These are phyloP conservation scores for Amanita pallidorosea DNA, from an alignment of 768 basidiomycete genomes.

Conservation along the genomic window DNA sequence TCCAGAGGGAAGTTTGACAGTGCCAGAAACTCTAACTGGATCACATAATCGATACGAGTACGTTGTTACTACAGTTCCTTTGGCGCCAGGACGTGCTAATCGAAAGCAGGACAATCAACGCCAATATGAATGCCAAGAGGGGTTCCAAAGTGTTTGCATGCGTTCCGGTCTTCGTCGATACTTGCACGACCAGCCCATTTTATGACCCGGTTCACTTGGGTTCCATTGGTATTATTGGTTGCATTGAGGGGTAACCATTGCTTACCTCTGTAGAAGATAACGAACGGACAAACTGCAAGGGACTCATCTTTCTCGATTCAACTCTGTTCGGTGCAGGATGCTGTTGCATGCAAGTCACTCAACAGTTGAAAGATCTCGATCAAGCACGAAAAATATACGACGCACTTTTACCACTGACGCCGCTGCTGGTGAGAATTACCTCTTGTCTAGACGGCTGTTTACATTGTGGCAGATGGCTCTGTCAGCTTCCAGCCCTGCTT, in stretches of 20 bases:
- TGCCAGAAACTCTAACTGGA: no score
- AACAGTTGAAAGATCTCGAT: conserved; percentile 2
- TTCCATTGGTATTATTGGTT: background rate
- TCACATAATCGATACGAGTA: conserved; percentile 1
- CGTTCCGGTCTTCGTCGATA: conserved; percentile 5
- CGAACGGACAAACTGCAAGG: background rate
- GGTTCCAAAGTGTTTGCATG: conserved; percentile 3
- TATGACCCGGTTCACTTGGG: background rate
- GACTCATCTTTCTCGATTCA: conserved; percentile 5
- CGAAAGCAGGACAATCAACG: conserved; percentile 2
- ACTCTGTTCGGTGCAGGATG: conserved; percentile 2
- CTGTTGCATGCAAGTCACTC: conserved; percentile 6
- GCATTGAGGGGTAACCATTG: background rate
- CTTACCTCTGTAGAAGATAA: background rate
- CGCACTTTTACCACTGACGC: conserved; percentile 5
- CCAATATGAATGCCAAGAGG: conserved; percentile 4
- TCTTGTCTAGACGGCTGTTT: background rate
- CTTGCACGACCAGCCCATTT: conserved; percentile 1
- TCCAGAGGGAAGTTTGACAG: no score
- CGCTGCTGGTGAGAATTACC: conserved; percentile 2
- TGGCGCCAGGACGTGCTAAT: background rate
- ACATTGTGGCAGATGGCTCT: conserved; percentile 4
- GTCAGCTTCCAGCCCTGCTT: conserved; percentile 7
- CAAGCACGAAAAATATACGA: conserved; percentile 7
- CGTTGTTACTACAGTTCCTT: background rate